Base-by-base conservation (phyloP, 2,329 filamentous ascomycete genomes). In the Pseudopithomyces maydicus region DNA sequence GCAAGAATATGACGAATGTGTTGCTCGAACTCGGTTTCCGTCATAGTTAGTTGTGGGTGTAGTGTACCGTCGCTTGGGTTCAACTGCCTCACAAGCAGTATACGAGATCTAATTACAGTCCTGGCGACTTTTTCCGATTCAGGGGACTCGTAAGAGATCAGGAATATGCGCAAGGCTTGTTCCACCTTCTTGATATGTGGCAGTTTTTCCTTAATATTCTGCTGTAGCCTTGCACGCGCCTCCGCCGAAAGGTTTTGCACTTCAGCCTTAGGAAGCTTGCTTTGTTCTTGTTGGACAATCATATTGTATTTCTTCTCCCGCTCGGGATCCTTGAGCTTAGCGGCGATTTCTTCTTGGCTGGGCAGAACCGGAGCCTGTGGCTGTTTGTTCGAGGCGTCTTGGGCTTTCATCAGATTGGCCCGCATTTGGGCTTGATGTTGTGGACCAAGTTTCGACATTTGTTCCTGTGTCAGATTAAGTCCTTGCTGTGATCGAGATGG, bases 381-480 rank as follows among this genome's bases (percentile, higher is more conserved):
- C 61, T 72, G 70, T 58, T 67, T 70, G 42, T 63, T 63, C 6
- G 70, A 69, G 19, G 68, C 61, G 56, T 72, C 69, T 51, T 75
- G 72, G 2, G 71, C 72, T 53, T 71, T 74, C 39, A 74, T 58
- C 15, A 75, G 56, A 38, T 74, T 71, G 14, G 66, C 67, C 43
- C 66, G 71, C 46, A 72, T 65, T 20, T 70, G 68, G 41, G 66
- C 63, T 52, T 74, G 72, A 44, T 75, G 73, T 36, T 66, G 56
- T 11, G 71, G 70, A 32, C 63, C 70, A 23, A 76, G 60, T 36
- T 69, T 69, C 2, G 67, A 68, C 53, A 77, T 67, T 44, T 77
- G 74, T 56, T 73, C 68, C 23, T 66, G 69, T 1, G 72, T 72
- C 7, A 71, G 58, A 33, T 72, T 71, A 6, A 67, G 38, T 14